A percentile compares a stretch with the other conserved stretches of the same genome.
Evolutionary conservation across 2,329 filamentous ascomycete genomes (phyloP).

Genomic region (Paraphoma chrysanthemicola): DNA sequence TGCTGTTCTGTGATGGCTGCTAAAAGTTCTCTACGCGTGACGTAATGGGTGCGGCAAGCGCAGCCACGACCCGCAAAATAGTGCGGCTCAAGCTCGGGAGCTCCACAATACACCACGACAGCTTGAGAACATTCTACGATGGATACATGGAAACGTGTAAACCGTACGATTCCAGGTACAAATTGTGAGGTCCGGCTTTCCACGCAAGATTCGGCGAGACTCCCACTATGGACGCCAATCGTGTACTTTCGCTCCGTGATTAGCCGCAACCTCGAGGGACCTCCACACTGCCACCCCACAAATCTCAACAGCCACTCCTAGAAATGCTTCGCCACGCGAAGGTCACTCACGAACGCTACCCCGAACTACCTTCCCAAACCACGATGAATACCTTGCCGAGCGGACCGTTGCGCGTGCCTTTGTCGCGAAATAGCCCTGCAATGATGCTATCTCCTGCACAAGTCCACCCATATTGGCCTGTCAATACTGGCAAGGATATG

Average conservation of each 20-base stretch:
- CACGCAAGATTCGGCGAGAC: too few species aligned
- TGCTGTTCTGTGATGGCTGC: background rate
- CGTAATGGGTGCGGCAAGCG: background rate
- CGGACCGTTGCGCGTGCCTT: conserved; percentile 7
- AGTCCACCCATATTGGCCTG: conserved; percentile 4
- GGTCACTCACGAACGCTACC: background rate
- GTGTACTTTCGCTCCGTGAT: background rate
- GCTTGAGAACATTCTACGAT: background rate
- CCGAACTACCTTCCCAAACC: background rate
- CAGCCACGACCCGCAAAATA: background rate
- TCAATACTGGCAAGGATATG: conserved; percentile 9
- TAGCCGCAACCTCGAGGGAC: background rate
- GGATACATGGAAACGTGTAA: too few species aligned
- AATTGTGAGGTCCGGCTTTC: too few species aligned
- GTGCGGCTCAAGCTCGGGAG: background rate
- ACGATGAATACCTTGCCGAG: background rate
- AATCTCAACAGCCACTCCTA: background rate
- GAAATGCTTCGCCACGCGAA: background rate
- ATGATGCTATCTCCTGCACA: conserved; percentile 18
- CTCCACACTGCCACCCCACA: background rate
- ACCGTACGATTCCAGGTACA: too few species aligned
- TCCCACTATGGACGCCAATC: too few species aligned
- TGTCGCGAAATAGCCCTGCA: conserved; percentile 17
- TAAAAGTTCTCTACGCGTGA: background rate
- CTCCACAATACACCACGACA: background rate